A percentile compares a stretch with the other conserved stretches of the same genome.
Conservation (phyloP, 2,329 filamentous ascomycete species). For the Podosphaera fusca region DNA sequence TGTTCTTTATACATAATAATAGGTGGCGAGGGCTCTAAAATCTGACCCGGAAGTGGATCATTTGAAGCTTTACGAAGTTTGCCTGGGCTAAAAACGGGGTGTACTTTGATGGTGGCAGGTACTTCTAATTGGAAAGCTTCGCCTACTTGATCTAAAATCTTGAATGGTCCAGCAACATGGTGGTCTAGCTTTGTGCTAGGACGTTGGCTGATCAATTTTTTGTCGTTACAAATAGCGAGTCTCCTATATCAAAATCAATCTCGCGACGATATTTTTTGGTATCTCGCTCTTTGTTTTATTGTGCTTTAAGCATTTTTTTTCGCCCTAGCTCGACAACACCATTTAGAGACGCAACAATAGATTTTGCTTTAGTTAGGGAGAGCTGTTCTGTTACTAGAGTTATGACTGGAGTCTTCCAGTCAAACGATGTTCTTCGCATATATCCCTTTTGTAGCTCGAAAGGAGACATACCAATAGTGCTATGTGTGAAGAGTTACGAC, state of each 20-base stretch:
- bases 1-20: neutral
- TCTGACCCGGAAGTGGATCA: neutral
- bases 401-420: neutral
- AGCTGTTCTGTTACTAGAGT: neutral
- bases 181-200: neutral
- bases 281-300: neutral
- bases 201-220: neutral
- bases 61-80: neutral
- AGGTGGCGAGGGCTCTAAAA: neutral
- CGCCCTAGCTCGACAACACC: neutral
- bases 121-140: neutral
- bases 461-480: neutral
- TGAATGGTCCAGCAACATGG: neutral
- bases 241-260: neutral
- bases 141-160: neutral
- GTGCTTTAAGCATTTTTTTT: neutral
- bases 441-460: neutral
- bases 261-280: neutral
- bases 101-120: neutral
- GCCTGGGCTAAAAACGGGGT: neutral
- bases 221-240: neutral
- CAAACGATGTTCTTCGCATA: neutral
- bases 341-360: neutral
- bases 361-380: neutral
- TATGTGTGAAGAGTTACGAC: no score